Evolutionary conservation across 2,329 filamentous ascomycete species (phyloP).

Genomic region (Pseudogymnoascus sp.): DNA sequence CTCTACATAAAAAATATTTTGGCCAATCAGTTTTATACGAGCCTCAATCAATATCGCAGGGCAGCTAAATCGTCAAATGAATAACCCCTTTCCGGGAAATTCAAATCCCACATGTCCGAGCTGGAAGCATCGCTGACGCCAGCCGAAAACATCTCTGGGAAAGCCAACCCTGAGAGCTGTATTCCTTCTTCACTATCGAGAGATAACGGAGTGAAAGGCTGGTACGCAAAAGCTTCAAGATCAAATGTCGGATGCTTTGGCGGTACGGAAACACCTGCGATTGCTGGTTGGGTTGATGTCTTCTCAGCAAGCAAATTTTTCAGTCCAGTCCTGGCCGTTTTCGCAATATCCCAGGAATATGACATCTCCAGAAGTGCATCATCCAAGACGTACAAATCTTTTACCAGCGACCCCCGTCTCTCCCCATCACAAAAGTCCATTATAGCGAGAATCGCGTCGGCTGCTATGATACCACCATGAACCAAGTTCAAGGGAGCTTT

Average conservation of each 20-base stretch:
- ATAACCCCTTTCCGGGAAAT: background rate
- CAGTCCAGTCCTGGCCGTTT: background rate
- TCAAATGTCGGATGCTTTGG: background rate
- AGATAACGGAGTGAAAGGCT: background rate
- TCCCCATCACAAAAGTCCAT: conserved; percentile 1
- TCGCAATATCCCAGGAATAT: background rate
- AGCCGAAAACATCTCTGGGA: conserved; percentile 1
- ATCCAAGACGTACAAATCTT: background rate
- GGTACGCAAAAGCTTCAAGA: background rate
- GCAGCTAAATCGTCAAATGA: background rate
- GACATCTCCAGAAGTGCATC: conserved; percentile 2
- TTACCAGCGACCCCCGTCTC: background rate
- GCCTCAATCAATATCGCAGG: background rate
- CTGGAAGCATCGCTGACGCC: conserved; percentile 2
- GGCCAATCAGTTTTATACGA: background rate
- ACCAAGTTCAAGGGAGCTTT: conserved; percentile 12
- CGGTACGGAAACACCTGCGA: background rate
- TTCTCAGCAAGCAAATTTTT: background rate
- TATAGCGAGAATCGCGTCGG: conserved; percentile 11
- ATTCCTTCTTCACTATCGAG: background rate
- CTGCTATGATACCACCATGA: conserved; percentile 13
- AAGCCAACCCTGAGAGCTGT: background rate
- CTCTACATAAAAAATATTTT: background rate
- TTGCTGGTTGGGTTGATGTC: background rate
- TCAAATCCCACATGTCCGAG: conserved; percentile 6